Percentiles rank a stretch among this genome's conserved stretches.
phyloP scores from a whole-genome alignment of 441 rosid genomes.

The Croton laevigatus region DNA sequence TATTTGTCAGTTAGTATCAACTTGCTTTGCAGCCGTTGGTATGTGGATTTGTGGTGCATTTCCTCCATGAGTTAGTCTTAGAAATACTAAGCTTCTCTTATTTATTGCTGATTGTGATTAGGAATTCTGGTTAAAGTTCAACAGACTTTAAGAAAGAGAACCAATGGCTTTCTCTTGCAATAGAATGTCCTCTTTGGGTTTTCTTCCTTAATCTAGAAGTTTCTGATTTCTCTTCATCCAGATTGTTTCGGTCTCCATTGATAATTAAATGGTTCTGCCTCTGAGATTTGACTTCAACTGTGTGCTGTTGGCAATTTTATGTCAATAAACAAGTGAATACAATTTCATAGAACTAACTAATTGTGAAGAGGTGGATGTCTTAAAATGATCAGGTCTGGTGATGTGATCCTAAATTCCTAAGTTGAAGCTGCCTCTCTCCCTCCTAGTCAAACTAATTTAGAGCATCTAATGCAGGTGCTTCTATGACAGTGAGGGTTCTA shows the following conservation, averaged over 20 bases:
- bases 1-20: background rate
- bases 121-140: background rate
- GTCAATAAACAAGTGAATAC: background rate
- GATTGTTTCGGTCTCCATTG: background rate
- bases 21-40: background rate
- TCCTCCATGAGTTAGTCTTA: background rate
- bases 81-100: background rate
- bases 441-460: background rate
- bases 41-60: background rate
- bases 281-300: background rate
- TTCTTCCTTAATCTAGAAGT: background rate
- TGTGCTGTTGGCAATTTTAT: background rate
- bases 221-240: background rate
- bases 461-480: constrained; percentile 4
- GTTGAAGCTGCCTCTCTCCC: background rate
- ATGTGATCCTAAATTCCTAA: background rate
- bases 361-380: background rate
- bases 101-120: background rate
- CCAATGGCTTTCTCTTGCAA: background rate
- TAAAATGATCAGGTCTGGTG: background rate
- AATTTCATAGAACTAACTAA: background rate
- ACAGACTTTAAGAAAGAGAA: background rate
- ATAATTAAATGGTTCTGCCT: background rate
- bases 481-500: background rate
- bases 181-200: background rate